These are phyloP conservation scores for Alternaria atra DNA, from an alignment of 2,329 filamentous ascomycete genomes.

Conservation along the genomic window DNA sequence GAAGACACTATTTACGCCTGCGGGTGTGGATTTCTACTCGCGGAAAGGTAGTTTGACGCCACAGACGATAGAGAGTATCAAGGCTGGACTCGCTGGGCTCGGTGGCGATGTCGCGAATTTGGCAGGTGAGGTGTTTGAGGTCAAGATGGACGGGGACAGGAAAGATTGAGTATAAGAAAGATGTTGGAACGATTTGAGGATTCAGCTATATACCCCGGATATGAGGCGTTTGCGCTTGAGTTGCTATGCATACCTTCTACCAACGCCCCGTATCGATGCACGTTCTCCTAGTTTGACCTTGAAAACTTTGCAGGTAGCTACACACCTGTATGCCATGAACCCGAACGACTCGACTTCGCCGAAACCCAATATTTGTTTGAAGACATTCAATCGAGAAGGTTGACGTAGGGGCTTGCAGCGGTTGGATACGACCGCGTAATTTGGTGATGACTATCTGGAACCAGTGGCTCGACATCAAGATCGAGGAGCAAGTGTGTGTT, in stretches of 20 bases:
- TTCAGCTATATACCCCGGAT: slow-evolving; percentile 21
- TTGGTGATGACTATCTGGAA: background rate
- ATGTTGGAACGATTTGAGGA: background rate
- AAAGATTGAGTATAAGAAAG: slow-evolving; percentile 13
- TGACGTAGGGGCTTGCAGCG: slow-evolving; percentile 7
- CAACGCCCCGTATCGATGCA: background rate
- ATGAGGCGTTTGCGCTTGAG: slow-evolving; percentile 3
- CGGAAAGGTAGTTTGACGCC: slow-evolving; percentile 66
- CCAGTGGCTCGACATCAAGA: slow-evolving; percentile 13
- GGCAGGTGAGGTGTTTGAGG: slow-evolving; percentile 58
- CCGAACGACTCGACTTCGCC: background rate
- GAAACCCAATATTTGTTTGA: background rate
- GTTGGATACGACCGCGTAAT: slow-evolving; percentile 7
- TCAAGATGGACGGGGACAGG: slow-evolving; percentile 41
- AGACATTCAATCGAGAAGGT: slow-evolving; percentile 26
- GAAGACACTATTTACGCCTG: slow-evolving; percentile 82
- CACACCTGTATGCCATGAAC: background rate
- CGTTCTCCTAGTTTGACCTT: background rate
- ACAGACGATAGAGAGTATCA: slow-evolving; percentile 66
- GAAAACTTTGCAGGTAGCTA: background rate
- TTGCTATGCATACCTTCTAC: background rate
- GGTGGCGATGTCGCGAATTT: slow-evolving; percentile 64
- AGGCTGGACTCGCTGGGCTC: slow-evolving; percentile 62
- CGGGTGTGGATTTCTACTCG: slow-evolving; percentile 81
- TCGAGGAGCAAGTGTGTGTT: slow-evolving; percentile 32